Percentiles rank a stretch among this genome's conserved stretches.
Evolutionary conservation across 805 yeast species (phyloP).

Genomic region (Jamesozyma piceae): DNA sequence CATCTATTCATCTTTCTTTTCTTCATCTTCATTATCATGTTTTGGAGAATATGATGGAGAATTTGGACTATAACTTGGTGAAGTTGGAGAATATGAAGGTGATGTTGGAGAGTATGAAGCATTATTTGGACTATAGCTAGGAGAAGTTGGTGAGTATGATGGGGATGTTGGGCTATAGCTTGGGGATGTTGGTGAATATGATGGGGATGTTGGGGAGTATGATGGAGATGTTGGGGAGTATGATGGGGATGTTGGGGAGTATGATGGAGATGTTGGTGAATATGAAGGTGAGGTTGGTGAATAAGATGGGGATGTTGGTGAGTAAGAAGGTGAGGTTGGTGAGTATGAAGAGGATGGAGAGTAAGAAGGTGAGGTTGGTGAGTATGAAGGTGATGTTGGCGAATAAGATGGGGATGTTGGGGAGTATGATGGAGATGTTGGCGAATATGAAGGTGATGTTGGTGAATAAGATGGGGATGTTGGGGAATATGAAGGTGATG

Average conservation of each 20-base stretch:
- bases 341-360: conserved; percentile 67
- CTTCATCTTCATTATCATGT: conserved; percentile 3
- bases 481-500: conserved; percentile 74
- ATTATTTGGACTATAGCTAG: conserved; percentile 45
- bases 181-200: conserved; percentile 75
- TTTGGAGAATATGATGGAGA: conserved; percentile 60
- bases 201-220: conserved; percentile 59
- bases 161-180: conserved; percentile 44
- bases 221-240: conserved; percentile 68
- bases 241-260: conserved; percentile 54
- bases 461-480: conserved; percentile 74
- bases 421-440: conserved; percentile 71
- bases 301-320: conserved; percentile 73
- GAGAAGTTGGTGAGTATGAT: conserved; percentile 56
- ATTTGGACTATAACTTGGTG: conserved; percentile 58
- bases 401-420: conserved; percentile 77
- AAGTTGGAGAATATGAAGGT: conserved; percentile 55
- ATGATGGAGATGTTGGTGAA: conserved; percentile 61
- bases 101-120: conserved; percentile 56
- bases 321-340: conserved; percentile 60
- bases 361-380: conserved; percentile 67
- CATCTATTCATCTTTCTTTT: conserved; percentile 13
- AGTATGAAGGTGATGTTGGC: conserved; percentile 65
- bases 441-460: conserved; percentile 57
- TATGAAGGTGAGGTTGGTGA: conserved; percentile 69